phyloP scores from a whole-genome alignment of 805 yeast genomes.

The Saccharomyces cerevisiae region DNA sequence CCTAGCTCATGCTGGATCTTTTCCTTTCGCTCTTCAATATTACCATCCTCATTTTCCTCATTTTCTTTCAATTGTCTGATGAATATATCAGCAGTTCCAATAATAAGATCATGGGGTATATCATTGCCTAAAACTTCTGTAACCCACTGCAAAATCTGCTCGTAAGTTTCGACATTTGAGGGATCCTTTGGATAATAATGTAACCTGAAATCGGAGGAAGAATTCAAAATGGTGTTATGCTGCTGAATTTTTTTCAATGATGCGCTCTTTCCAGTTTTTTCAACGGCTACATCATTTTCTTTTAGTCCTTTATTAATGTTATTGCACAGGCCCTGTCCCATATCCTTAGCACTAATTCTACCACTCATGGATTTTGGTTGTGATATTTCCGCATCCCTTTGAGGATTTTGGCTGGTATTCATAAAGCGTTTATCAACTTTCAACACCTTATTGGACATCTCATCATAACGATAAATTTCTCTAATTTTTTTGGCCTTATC shows the following conservation, averaged over 20 bases:
- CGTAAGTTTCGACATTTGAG: conserved; percentile 44
- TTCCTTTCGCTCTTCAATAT: conserved; percentile 36
- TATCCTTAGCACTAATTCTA: conserved; percentile 53
- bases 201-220: conserved; percentile 39
- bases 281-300: conserved; percentile 14
- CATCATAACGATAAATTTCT: conserved; percentile 50
- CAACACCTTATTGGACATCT: conserved; percentile 71
- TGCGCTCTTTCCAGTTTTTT: conserved; percentile 13
- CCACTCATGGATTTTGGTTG: conserved; percentile 71
- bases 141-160: conserved; percentile 53
- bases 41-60: conserved; percentile 11
- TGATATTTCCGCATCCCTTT: conserved; percentile 42
- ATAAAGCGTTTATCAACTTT: conserved; percentile 47
- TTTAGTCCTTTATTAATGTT: conserved; percentile 7
- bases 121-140: conserved; percentile 52
- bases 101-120: conserved; percentile 62
- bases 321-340: conserved; percentile 43
- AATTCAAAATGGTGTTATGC: conserved; percentile 27
- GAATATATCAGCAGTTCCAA: conserved; percentile 28
- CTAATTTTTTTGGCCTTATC: conserved; percentile 19
- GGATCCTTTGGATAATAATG: conserved; percentile 57
- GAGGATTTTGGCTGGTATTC: conserved; percentile 34
- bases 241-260: neutral
- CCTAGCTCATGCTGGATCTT: conserved; percentile 41
- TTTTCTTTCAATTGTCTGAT: conserved; percentile 16